Conservation (phyloP, 164 flowering plant species). For the Chloranthus sessilifolius region DNA sequence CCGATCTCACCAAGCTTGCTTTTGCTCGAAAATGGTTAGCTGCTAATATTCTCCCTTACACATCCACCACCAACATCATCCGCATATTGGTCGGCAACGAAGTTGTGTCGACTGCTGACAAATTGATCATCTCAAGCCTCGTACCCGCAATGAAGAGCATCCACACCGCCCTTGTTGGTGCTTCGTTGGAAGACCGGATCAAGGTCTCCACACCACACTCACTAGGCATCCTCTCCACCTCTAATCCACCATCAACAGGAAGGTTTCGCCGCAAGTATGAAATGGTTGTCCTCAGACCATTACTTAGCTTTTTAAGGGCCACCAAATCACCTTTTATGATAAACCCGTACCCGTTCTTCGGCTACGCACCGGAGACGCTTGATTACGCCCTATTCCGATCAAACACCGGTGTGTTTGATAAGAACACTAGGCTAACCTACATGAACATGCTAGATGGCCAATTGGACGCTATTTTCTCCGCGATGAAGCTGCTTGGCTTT, state of each 20-base stretch:
- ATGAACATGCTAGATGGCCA: slow-evolving; percentile 81
- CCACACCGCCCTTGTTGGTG: slow-evolving; percentile 50
- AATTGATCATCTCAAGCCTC: slow-evolving; percentile 36
- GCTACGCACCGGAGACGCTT: slow-evolving; percentile 41
- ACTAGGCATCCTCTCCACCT: slow-evolving; percentile 54
- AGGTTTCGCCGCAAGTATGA: slow-evolving; percentile 69
- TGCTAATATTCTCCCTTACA: slow-evolving; percentile 39
- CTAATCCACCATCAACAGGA: slow-evolving; percentile 73
- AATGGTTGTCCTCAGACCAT: slow-evolving; percentile 46
- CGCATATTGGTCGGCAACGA: slow-evolving; percentile 79
- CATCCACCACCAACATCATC: slow-evolving; percentile 52
- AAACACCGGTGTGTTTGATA: slow-evolving; percentile 51
- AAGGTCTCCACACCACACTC: slow-evolving; percentile 83
- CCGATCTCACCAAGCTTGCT: slow-evolving; percentile 36
- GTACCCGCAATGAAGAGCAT: slow-evolving; percentile 79
- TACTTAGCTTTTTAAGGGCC: slow-evolving; percentile 52
- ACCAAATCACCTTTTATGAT: slow-evolving; percentile 70
- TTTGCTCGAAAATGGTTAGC: slow-evolving; percentile 60
- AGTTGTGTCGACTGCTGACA: slow-evolving; percentile 53
- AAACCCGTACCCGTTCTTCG: slow-evolving; percentile 77
- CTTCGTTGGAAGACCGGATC: slow-evolving; percentile 40
- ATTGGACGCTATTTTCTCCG: slow-evolving; percentile 59
- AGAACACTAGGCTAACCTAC: slow-evolving; percentile 36
- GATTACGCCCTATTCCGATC: slow-evolving; percentile 67
- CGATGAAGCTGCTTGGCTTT: slow-evolving; percentile 49